Conservation (phyloP, 371 early-diverging fungal genomes). For the Choanephora cucurbitarum region DNA sequence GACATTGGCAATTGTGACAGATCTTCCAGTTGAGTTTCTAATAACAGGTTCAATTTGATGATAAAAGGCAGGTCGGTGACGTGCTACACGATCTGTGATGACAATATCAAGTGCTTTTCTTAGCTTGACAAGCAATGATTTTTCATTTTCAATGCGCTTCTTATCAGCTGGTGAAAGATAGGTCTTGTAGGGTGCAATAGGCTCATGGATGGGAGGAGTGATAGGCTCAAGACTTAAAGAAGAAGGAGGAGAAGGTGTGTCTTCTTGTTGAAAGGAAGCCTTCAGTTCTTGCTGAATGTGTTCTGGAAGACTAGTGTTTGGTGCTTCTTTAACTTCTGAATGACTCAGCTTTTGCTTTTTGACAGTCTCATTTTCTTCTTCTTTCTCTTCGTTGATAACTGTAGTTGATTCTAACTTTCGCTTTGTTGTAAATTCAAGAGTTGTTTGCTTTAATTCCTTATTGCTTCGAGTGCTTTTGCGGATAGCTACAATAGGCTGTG, state of each 20-base stretch:
- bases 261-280: background rate
- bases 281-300: background rate
- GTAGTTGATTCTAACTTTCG: background rate
- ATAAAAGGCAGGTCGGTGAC: slow-evolving; percentile 34
- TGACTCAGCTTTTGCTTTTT: background rate
- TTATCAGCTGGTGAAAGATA: slow-evolving; percentile 25
- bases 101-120: slow-evolving; percentile 38
- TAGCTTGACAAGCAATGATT: slow-evolving; percentile 24
- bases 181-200: slow-evolving; percentile 17
- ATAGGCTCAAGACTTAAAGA: slow-evolving; percentile 11
- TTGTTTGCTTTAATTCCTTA: background rate
- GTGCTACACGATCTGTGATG: slow-evolving; percentile 38
- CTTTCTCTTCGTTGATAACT: background rate
- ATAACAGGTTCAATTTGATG: slow-evolving; percentile 39
- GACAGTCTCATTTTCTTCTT: background rate
- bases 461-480: background rate
- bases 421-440: background rate
- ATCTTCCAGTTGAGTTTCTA: slow-evolving; percentile 34
- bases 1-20: slow-evolving; percentile 31
- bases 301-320: background rate
- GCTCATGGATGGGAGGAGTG: slow-evolving; percentile 14
- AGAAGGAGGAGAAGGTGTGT: slow-evolving; percentile 15
- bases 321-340: background rate
- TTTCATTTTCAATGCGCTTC: slow-evolving; percentile 35
- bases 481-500: background rate